Base-by-base conservation (phyloP, 495 filamentous ascomycete species). In the Aspergillus ostianus region DNA sequence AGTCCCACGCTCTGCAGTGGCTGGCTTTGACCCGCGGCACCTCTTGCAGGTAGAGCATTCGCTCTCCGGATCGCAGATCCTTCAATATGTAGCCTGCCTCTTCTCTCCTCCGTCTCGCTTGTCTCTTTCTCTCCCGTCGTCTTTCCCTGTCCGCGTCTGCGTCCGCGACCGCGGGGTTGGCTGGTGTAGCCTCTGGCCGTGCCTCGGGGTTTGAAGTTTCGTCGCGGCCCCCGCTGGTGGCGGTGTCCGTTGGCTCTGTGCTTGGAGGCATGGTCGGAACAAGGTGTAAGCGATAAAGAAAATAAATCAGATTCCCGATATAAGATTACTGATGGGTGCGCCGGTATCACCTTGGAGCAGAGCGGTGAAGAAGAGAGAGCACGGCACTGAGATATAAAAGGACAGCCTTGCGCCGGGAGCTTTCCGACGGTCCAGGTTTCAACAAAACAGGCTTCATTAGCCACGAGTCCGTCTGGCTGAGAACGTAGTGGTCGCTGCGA, bases 21-120 rank as follows among this genome's bases (percentile, higher is more conserved):
- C 51, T 53, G 23, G 51, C 51, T 53, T 53, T 53, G 30, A 53
- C 51, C 51, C 23, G 21, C 30, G 51, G 51, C 30, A 53, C 46
- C 51, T 53, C 51, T 53, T 53, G 51, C 51, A 53, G 51, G 51
- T 53, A 47, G 46, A 53, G 51, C 29, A 29, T 29, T 53, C 51
- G 23, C 51, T 53, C 51, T 53, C 51, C 23, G 21, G 51, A 53
- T 53, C 23, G 51, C 23, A 53, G 51, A 53, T 29, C 51, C 51
- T 53, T 36, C 30, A 53, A 53, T 53, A 53, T 53, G 30, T 53
- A 53, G 51, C 51, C 51, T 27, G 51, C 51, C 21, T 53, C 51
- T 53, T 53, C 51, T 53, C 51, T 53, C 51, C 51, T 53, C 51
- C 23, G 30, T 53, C 51, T 53, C 30, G 51, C 51, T 53, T 53